Evolutionary conservation across 2,329 filamentous ascomycete species (phyloP), one percentile per base, ranked within the genome.

Genomic region (Emericellopsis atlantica): DNA sequence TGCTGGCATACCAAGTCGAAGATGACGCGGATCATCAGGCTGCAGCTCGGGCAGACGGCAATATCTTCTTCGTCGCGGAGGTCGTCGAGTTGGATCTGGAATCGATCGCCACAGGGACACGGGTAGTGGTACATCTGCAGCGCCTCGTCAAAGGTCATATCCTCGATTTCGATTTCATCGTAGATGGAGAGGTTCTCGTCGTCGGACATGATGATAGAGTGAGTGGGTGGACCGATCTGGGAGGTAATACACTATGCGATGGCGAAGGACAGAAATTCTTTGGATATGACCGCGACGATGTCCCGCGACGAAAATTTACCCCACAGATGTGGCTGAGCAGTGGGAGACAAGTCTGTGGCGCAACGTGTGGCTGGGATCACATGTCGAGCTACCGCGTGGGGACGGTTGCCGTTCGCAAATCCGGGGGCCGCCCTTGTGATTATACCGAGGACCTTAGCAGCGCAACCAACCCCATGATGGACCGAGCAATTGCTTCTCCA

Each of bases 81-180:
- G 59, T 96, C 89, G 42, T 73, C 77, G 42, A 96, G 77, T 16
- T 75, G 76, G 55, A 92, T 95, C 66, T 95, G 85, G 66, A 98
- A 98, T 45, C 85, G 78, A 66, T 98, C 92, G 67, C 92, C 92
- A 64, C 92, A 98, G 1, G 92, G 92, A 60, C 92, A 98, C 12
- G 92, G 92, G 60, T 94, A 95, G 65, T 90, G 84, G 67, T 95
- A 98, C 51, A 95, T 81, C 60, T 95, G 82, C 33, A 88, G 74
- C 4, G 72, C 70, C 37, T 79, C 67, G 61, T 95, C 88, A 60
- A 77, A 95, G 54, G 84, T 92, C 88, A 95, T 94, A 64, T 98
- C 92, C 62, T 96, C 90, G 67, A 96, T 95, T 61, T 96, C 90
- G 62, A 96, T 90, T 64, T 95, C 90, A 56, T 96, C 90, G 69